phyloP scores from a whole-genome alignment of 2,329 filamentous ascomycete genomes.

The Fusarium denticulatum region DNA sequence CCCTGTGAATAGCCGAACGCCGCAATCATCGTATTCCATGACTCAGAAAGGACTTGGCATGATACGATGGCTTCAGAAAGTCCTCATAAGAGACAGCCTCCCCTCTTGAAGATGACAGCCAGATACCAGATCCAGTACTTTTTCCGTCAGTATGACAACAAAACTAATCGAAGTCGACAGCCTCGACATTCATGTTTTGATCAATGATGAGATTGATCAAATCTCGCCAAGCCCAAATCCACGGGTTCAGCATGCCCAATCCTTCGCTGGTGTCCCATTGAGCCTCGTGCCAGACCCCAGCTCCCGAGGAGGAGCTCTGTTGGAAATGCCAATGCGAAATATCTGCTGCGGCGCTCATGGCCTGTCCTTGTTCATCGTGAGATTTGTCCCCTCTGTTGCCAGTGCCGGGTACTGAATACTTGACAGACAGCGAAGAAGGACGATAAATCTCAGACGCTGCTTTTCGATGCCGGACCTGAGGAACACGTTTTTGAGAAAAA shows the following conservation, averaged over 20 bases:
- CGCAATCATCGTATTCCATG: background rate
- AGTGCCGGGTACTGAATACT: accelerated
- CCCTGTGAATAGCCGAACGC: background rate
- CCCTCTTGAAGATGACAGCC: accelerated
- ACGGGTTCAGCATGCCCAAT: background rate
- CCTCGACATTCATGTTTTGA: background rate
- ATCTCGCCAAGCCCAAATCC: background rate
- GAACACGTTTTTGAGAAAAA: background rate
- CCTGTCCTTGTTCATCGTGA: background rate
- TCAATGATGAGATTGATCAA: background rate
- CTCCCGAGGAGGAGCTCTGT: background rate
- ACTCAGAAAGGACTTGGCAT: background rate
- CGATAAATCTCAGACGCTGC: background rate
- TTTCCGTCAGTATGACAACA: background rate
- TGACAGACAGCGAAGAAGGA: background rate
- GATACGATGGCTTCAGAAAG: background rate
- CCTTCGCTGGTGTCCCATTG: background rate
- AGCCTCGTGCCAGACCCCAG: background rate
- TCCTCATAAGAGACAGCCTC: accelerated
- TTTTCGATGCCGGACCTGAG: background rate
- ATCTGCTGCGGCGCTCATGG: background rate
- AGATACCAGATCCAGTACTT: accelerated
- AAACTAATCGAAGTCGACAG: background rate
- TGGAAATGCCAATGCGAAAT: background rate
- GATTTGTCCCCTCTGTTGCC: background rate